Conservation (phyloP, 768 basidiomycete species). For the Macrolepiota dolichaula region DNA sequence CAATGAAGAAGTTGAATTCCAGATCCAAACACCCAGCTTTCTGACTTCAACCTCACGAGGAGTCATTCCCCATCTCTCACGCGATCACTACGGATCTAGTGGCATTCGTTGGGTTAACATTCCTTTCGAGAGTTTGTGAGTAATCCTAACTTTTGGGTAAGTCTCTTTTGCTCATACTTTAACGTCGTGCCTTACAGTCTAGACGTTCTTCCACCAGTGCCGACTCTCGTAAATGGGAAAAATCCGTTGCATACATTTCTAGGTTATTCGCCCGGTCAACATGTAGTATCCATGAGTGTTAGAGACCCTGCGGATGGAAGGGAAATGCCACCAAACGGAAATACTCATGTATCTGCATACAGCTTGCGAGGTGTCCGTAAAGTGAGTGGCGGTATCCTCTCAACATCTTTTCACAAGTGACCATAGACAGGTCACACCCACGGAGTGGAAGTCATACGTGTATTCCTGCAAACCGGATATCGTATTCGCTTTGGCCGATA, state of each 20-base stretch:
- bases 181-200: conserved; percentile 35
- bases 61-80: conserved; percentile 68
- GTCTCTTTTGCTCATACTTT: conserved; percentile 5
- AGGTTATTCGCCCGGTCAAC: conserved; percentile 44
- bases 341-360: conserved; percentile 48
- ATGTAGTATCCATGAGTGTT: conserved; percentile 57
- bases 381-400: conserved; percentile 33
- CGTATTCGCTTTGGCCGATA: conserved; percentile 68
- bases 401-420: neutral
- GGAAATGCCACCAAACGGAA: conserved; percentile 74
- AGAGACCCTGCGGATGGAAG: conserved; percentile 63
- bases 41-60: conserved; percentile 69
- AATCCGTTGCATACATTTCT: conserved; percentile 65
- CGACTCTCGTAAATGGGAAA: conserved; percentile 50
- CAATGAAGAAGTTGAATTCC: conserved; percentile 19
- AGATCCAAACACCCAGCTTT: conserved; percentile 59
- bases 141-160: conserved; percentile 11
- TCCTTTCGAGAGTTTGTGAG: conserved; percentile 83
- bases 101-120: conserved; percentile 64
- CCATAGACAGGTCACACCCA: conserved; percentile 43
- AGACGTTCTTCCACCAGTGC: conserved; percentile 64
- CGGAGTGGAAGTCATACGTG: conserved; percentile 54
- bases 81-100: conserved; percentile 51
- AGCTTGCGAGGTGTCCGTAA: conserved; percentile 70
- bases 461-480: conserved; percentile 61